phyloP scores from a whole-genome alignment of 257 asterid genomes.

The Nicotiana paniculata region DNA sequence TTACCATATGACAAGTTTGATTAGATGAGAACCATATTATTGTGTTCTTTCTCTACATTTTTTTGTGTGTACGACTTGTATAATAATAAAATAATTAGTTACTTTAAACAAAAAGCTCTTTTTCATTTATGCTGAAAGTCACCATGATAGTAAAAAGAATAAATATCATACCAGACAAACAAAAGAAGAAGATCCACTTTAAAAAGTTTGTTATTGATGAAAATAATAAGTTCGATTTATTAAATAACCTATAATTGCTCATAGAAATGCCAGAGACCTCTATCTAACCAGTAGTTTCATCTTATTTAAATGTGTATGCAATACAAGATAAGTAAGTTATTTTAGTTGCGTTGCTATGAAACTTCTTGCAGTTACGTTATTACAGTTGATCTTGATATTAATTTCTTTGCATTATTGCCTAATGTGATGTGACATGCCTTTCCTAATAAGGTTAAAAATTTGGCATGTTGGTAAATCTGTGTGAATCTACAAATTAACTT shows the following conservation, averaged over 20 bases:
- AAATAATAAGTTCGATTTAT: not conserved
- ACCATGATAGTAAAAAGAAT: not conserved
- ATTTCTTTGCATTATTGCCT: not conserved
- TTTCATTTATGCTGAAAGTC: not conserved
- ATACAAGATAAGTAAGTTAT: not conserved
- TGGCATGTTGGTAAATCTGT: not conserved
- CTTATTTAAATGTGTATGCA: not conserved
- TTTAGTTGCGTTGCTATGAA: not conserved
- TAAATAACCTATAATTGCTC: not conserved
- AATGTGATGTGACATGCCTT: not conserved
- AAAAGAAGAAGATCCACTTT: not conserved
- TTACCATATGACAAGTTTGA: not conserved
- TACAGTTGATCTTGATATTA: not conserved
- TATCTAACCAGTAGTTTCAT: not conserved
- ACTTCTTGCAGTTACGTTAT: not conserved
- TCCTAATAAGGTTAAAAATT: not conserved
- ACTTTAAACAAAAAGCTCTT: not conserved
- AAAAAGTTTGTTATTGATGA: not conserved
- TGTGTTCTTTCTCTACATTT: not conserved
- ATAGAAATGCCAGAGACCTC: not conserved
- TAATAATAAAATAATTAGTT: not conserved
- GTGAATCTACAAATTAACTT: not conserved
- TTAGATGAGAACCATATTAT: not conserved
- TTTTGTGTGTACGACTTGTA: not conserved
- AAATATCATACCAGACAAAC: not conserved